Base-by-base conservation (phyloP, 148 eudicot genomes). In the Amaranthus cruentus region DNA sequence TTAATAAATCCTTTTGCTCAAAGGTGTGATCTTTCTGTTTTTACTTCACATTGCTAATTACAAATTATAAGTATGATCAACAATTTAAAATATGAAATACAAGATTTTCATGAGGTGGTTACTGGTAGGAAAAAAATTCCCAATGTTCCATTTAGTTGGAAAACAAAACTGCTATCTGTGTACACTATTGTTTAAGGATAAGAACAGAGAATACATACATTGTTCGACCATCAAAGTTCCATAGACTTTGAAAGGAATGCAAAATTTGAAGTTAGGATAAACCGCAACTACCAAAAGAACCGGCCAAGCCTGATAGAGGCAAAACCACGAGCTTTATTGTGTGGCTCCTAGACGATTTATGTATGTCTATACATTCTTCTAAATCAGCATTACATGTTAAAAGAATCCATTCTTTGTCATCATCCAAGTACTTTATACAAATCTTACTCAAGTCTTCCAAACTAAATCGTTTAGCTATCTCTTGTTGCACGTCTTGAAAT, bases 391-490 rank as follows among this genome's bases (percentile, higher is more conserved):
- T 90, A 64, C 97, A 92, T 9, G 96, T 90, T 73, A 92, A 78
- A 46, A 92, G 96, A 68, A 92, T 89, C 97, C 97, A 92, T 78
- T 92, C 97, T 8, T 72, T 79, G 61, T 92, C 97, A 64, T 92
- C 96, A 50, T 92, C 97, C 79, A 91, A 83, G 69, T 91, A 91
- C 79, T 87, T 91, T 57, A 91, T 65, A 61, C 82, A 80, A 58
- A 91, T 71, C 65, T 72, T 83, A 71, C 77, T 79, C 55, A 79
- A 58, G 57, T 84, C 88, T 3, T 73, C 86, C 9, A 89, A 70
- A 38, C 64, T 75, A 70, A 85, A 92, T 55, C 90, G 84, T 85
- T 82, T 84, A 55, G 73, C 79, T 12, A 92, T 78, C 77, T 88
- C 96, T 72, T 55, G 76, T 53, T 78, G 84, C 69, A 92, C 57